Evolutionary conservation across 805 yeast genomes (phyloP).

Genomic region (Metschnikowia gelsemii): DNA sequence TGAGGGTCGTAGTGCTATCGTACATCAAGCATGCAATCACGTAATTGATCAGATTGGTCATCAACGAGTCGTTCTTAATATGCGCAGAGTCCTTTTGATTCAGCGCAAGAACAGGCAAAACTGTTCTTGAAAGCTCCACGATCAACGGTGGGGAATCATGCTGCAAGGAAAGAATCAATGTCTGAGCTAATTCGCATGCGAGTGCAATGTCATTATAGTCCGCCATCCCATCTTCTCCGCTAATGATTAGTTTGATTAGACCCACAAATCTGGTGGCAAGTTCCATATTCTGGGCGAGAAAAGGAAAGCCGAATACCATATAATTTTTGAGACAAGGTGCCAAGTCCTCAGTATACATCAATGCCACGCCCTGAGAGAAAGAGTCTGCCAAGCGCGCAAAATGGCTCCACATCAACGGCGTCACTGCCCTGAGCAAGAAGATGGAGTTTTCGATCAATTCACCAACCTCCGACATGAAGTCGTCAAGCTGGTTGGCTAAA

Average conservation of each 20-base stretch:
- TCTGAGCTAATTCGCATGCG: constrained; percentile 65
- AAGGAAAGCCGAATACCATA: constrained; percentile 52
- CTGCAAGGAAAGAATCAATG: constrained; percentile 58
- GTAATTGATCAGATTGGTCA: constrained; percentile 56
- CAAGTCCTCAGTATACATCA: constrained; percentile 72
- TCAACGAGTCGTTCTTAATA: constrained; percentile 36
- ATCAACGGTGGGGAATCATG: constrained; percentile 46
- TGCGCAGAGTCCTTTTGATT: constrained; percentile 28
- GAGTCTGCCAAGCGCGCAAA: constrained; percentile 47
- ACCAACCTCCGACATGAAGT: constrained; percentile 72
- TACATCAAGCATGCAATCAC: constrained; percentile 63
- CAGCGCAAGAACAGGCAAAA: constrained; percentile 37
- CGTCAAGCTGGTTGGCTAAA: constrained; percentile 62
- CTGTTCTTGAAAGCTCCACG: constrained; percentile 44
- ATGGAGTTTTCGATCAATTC: constrained; percentile 60
- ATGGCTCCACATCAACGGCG: constrained; percentile 74
- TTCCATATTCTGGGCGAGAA: constrained; percentile 39
- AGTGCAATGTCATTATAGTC: constrained; percentile 55
- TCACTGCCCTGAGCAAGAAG: constrained; percentile 36
- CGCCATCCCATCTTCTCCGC: constrained; percentile 44
- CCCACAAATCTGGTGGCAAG: constrained; percentile 50
- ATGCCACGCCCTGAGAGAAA: constrained; percentile 48
- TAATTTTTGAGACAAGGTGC: constrained; percentile 72
- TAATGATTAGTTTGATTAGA: constrained; percentile 47
- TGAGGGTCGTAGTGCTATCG: constrained; percentile 55